Conservation (phyloP, 192 early-diverging fungal genomes). For the Pilobolus umbonatus region DNA sequence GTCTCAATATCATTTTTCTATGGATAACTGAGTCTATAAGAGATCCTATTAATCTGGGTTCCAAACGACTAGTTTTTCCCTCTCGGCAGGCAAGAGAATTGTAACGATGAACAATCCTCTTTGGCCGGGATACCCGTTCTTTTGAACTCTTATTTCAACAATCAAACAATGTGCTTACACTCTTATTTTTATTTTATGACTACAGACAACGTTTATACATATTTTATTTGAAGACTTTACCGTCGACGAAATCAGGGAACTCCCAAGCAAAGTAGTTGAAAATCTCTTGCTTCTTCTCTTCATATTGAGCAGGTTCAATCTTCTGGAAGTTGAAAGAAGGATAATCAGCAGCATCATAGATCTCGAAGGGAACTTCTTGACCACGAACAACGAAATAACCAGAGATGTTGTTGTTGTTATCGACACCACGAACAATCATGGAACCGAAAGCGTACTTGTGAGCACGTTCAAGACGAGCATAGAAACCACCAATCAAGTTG, state of each 20-base stretch:
- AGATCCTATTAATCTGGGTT: conserved; percentile 18
- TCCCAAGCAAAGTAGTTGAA: conserved; percentile 77
- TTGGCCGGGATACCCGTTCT: conserved; percentile 18
- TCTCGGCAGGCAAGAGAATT: conserved; percentile 24
- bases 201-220: background rate
- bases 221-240: conserved; percentile 81
- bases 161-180: background rate
- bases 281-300: conserved; percentile 52
- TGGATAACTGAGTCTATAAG: conserved; percentile 16
- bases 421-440: conserved; percentile 75
- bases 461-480: conserved; percentile 84
- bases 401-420: conserved; percentile 84
- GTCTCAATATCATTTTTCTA: conserved; percentile 11
- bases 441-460: conserved; percentile 94
- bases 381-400: conserved; percentile 96
- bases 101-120: conserved; percentile 18
- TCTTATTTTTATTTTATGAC: background rate
- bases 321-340: conserved; percentile 81
- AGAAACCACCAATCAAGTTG: conserved; percentile 94
- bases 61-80: conserved; percentile 11
- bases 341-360: conserved; percentile 78
- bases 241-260: conserved; percentile 71
- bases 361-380: conserved; percentile 70
- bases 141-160: background rate
- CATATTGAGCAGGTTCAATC: conserved; percentile 56